Evolutionary conservation across 345 rosid species (phyloP).

Genomic region (Hibiscus mutabilis): DNA sequence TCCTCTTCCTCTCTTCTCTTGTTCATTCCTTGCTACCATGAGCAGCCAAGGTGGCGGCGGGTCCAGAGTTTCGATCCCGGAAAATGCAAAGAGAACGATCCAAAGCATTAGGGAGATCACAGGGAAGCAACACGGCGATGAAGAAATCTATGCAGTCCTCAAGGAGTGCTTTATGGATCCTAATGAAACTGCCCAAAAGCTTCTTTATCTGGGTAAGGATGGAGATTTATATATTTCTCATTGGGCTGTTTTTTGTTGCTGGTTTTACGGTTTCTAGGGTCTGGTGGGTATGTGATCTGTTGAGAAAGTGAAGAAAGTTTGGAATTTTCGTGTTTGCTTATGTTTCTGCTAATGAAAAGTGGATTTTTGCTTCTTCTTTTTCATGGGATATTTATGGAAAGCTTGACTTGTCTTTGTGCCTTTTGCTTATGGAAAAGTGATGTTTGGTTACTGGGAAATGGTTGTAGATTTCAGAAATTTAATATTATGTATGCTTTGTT

Average conservation of each 20-base stretch:
- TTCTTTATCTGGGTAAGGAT: conserved; percentile 57
- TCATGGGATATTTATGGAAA: neutral
- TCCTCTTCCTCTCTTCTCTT: neutral
- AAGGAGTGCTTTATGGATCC: conserved; percentile 74
- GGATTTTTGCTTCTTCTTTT: neutral
- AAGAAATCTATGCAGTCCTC: conserved; percentile 67
- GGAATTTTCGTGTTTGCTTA: conserved; percentile 2
- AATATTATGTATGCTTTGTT: neutral
- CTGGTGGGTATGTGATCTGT: conserved; percentile 10
- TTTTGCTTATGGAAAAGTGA: neutral
- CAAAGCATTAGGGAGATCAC: conserved; percentile 69
- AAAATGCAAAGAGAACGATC: conserved; percentile 40
- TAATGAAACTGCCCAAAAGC: conserved; percentile 71
- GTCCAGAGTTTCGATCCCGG: conserved; percentile 56
- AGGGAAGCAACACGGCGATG: conserved; percentile 74
- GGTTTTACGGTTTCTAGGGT: conserved; percentile 7
- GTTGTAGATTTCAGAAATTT: neutral
- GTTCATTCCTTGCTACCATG: conserved; percentile 23
- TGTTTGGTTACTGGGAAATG: neutral
- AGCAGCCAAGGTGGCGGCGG: conserved; percentile 43
- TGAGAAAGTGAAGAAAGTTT: neutral
- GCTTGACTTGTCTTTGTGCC: neutral
- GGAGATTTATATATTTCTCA: neutral
- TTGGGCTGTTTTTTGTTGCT: conserved; percentile 7
- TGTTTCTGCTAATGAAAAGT: neutral